A percentile compares a stretch with the other conserved stretches of the same genome.
phyloP scores from a whole-genome alignment of 768 basidiomycete genomes.

The Xerocomus brunneocitrinus region DNA sequence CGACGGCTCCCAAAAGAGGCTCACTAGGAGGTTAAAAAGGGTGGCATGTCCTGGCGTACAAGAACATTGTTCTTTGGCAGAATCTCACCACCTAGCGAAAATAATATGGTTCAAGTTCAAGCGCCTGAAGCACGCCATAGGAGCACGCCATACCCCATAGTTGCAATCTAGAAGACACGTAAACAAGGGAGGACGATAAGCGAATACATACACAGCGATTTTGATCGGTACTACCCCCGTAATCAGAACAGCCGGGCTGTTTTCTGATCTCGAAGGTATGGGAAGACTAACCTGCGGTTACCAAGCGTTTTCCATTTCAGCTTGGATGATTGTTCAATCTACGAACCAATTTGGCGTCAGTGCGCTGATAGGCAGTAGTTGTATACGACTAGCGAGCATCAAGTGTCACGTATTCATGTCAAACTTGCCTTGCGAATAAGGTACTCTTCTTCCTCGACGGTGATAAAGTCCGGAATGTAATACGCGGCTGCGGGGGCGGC shows the following conservation, averaged over 20 bases:
- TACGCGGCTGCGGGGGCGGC: conserved; percentile 40
- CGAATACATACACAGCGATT: not conserved
- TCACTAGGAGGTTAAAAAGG: conserved; percentile 66
- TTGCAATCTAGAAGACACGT: conserved; percentile 49
- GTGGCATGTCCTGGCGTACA: conserved; percentile 63
- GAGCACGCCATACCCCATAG: conserved; percentile 53
- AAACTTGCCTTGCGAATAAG: conserved; percentile 65
- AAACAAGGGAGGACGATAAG: conserved; percentile 1
- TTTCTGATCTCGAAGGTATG: not conserved
- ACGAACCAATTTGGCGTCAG: conserved; percentile 12
- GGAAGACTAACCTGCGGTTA: conserved; percentile 7
- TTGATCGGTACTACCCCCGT: not conserved
- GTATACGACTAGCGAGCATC: not conserved
- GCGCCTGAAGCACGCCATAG: not conserved
- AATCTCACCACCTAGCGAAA: conserved; percentile 63
- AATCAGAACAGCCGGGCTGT: not conserved
- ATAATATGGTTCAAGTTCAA: conserved; percentile 2
- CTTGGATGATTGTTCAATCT: conserved; percentile 79
- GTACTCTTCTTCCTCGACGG: conserved; percentile 72
- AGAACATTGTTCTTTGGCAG: conserved; percentile 58
- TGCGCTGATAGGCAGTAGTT: conserved; percentile 3
- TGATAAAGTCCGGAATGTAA: conserved; percentile 77
- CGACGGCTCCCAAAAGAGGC: conserved; percentile 19
- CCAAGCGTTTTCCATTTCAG: conserved; percentile 71
- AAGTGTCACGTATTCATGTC: not conserved